These are phyloP conservation scores for Neurospora pannonica DNA, from an alignment of 495 filamentous ascomycete genomes.

Conservation along the genomic window DNA sequence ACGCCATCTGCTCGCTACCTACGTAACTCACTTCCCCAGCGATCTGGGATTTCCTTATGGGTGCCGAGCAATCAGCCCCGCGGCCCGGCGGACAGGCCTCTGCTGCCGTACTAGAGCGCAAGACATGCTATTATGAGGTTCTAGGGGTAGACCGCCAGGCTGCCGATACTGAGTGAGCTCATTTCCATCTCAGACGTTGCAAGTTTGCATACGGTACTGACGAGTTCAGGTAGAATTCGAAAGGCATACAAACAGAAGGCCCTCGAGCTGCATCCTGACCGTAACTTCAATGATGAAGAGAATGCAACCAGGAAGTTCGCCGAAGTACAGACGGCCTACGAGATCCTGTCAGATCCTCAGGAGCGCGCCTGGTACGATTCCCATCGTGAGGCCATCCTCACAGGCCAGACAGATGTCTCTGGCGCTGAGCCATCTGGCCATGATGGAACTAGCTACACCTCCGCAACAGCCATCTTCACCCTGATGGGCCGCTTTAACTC, in stretches of 20 bases:
- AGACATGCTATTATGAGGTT: conserved; percentile 88
- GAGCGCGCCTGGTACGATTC: conserved; percentile 97
- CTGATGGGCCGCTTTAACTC: conserved; percentile 69
- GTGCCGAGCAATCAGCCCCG: conserved; percentile 64
- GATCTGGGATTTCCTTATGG: conserved; percentile 44
- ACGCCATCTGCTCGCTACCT: not conserved
- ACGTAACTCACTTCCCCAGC: not conserved
- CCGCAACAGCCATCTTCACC: conserved; percentile 61
- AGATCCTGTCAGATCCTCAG: conserved; percentile 88
- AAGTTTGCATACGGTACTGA: conserved; percentile 4
- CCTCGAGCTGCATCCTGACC: conserved; percentile 88
- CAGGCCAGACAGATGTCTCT: conserved; percentile 44
- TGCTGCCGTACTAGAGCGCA: conserved; percentile 25
- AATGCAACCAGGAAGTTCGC: conserved; percentile 77
- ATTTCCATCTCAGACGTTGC: not conserved
- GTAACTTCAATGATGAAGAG: conserved; percentile 81
- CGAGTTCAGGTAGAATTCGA: conserved; percentile 56
- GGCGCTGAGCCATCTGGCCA: conserved; percentile 42
- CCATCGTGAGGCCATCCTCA: conserved; percentile 75
- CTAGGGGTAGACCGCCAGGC: conserved; percentile 63
- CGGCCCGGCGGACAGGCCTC: conserved; percentile 20
- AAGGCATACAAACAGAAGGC: conserved; percentile 87
- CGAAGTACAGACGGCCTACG: conserved; percentile 86
- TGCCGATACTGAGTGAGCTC: conserved; percentile 70
- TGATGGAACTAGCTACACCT: conserved; percentile 60